Evolutionary conservation across 2,329 filamentous ascomycete genomes (phyloP).

Genomic region (Diaporthe ampelina): DNA sequence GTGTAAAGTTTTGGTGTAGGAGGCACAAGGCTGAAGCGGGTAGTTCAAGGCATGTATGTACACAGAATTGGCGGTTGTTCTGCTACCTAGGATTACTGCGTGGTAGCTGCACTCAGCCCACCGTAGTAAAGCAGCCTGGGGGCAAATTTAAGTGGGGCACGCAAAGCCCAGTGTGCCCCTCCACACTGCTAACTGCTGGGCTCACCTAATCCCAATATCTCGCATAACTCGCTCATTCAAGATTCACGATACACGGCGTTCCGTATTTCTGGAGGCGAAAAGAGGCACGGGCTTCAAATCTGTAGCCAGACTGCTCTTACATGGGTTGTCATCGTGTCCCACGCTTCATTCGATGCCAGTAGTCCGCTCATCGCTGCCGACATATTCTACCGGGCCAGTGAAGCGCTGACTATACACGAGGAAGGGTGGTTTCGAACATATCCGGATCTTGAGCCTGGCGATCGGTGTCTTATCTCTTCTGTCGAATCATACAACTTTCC

Average conservation of each 20-base stretch:
- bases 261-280: not conserved
- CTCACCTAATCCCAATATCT: not conserved
- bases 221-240: not conserved
- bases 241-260: not conserved
- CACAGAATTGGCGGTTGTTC: no score
- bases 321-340: not conserved
- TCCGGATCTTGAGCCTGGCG: not conserved
- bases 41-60: not conserved
- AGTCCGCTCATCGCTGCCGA: not conserved
- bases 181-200: slow-evolving; percentile 3
- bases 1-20: not conserved
- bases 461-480: not conserved
- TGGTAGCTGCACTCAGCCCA: no score
- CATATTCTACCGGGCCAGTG: not conserved
- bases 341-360: not conserved
- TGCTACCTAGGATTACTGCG: no score
- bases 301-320: not conserved
- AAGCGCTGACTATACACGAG: not conserved
- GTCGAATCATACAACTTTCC: not conserved
- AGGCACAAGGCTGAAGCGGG: slow-evolving; percentile 27
- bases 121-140: not conserved
- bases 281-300: not conserved
- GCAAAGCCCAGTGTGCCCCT: slow-evolving; percentile 26
- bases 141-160: slow-evolving; percentile 32
- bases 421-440: not conserved